Evolutionary conservation across 306 rosid species (phyloP).

Genomic region (Cicer judaicum): DNA sequence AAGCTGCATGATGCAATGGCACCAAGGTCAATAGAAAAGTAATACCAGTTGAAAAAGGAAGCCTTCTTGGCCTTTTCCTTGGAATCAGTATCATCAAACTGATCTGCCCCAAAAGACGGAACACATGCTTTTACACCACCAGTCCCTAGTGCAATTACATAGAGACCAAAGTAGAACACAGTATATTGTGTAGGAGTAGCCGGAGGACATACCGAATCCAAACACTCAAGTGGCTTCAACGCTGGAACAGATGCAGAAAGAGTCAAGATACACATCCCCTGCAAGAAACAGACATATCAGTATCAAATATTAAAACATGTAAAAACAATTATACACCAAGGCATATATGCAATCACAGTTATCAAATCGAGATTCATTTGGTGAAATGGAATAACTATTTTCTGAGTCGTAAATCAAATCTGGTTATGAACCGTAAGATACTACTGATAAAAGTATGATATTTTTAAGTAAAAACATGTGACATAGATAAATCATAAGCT

Average conservation of each 20-base stretch:
- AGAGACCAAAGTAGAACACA: constrained; percentile 84
- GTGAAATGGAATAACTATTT: too few relatives aligned
- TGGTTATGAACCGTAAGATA: too few relatives aligned
- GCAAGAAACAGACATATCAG: constrained; percentile 41
- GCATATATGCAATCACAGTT: not conserved
- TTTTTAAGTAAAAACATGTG: too few relatives aligned
- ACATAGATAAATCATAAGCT: too few relatives aligned
- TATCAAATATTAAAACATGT: not conserved
- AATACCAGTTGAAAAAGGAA: constrained; percentile 93
- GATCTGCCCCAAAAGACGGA: constrained; percentile 87
- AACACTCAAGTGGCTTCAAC: constrained; percentile 73
- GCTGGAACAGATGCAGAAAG: constrained; percentile 77
- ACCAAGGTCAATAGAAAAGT: constrained; percentile 81
- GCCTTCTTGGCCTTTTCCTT: constrained; percentile 74
- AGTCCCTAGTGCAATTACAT: constrained; percentile 86
- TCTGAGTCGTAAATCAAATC: too few relatives aligned
- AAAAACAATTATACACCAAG: not conserved
- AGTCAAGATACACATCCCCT: constrained; percentile 90
- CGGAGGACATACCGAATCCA: constrained; percentile 72
- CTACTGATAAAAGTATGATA: too few relatives aligned
- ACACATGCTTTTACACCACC: constrained; percentile 95
- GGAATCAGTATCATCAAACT: constrained; percentile 88
- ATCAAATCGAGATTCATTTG: too few relatives aligned
- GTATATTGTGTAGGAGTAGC: constrained; percentile 71
- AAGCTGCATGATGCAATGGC: constrained; percentile 79